These are phyloP conservation scores for Colletotrichum falcatum DNA, from an alignment of 2,329 filamentous ascomycete species.

Conservation along the genomic window DNA sequence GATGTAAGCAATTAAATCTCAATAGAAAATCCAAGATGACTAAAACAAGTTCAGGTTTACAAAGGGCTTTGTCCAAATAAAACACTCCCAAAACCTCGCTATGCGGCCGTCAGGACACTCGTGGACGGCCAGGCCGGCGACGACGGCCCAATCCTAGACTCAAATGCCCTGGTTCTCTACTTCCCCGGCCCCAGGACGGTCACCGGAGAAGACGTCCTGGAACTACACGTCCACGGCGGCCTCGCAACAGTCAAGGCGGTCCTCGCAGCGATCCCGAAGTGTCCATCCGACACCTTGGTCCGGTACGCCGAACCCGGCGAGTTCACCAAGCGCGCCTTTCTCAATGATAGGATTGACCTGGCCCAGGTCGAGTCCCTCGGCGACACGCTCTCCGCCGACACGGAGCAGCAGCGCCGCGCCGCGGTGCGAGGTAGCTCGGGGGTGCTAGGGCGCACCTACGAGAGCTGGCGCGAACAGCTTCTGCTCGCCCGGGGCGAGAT, in stretches of 20 bases:
- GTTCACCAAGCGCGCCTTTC: conserved; percentile 92
- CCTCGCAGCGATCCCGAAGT: conserved; percentile 77
- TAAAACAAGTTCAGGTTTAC: conserved; percentile 58
- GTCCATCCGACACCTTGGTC: conserved; percentile 57
- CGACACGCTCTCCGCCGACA: conserved; percentile 76
- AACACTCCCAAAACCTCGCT: conserved; percentile 59
- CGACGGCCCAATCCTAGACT: conserved; percentile 73
- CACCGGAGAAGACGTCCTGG: conserved; percentile 92
- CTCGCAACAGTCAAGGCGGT: conserved; percentile 90
- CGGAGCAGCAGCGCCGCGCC: conserved; percentile 90
- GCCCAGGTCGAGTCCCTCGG: conserved; percentile 81
- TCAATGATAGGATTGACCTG: conserved; percentile 86
- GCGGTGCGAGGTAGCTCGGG: conserved; percentile 84
- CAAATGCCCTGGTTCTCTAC: conserved; percentile 82
- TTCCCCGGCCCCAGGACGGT: conserved; percentile 86
- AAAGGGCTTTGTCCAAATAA: conserved; percentile 62
- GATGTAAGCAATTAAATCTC: conserved; percentile 60
- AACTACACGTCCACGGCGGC: conserved; percentile 95
- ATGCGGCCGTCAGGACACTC: conserved; percentile 80
- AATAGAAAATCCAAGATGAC: not conserved
- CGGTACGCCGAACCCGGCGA: conserved; percentile 95
- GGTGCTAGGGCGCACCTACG: conserved; percentile 79
- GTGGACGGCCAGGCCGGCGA: conserved; percentile 61
- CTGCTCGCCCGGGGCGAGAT: conserved; percentile 88
- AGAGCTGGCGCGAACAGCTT: conserved; percentile 81